Conservation (phyloP, 257 asterid species). For the Voacanga thouarsii region DNA sequence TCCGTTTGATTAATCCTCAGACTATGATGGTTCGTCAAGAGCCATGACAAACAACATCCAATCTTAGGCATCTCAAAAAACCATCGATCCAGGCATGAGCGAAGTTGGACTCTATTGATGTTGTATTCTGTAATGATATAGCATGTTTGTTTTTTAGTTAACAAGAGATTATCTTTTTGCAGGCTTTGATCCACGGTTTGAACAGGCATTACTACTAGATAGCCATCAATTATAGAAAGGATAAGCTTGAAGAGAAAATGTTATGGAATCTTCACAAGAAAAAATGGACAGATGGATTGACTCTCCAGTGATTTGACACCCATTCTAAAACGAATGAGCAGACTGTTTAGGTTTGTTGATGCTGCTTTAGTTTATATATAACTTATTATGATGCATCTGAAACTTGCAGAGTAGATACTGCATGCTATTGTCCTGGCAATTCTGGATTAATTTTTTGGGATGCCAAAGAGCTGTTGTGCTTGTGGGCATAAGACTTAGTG, state of each 20-base stretch:
- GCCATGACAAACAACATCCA: constrained; percentile 96
- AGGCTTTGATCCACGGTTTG: constrained; percentile 94
- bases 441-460: neutral
- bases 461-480: neutral
- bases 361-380: neutral
- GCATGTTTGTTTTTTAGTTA: neutral
- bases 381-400: neutral
- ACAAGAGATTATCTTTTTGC: constrained; percentile 12
- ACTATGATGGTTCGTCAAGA: constrained; percentile 99
- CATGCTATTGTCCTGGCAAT: no score
- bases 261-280: constrained; percentile 90
- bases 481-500: neutral
- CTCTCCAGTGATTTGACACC: constrained; percentile 80
- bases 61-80: constrained; percentile 89
- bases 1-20: constrained; percentile 90
- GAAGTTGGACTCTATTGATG: neutral
- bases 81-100: constrained; percentile 81
- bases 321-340: constrained; percentile 96
- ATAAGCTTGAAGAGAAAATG: constrained; percentile 98
- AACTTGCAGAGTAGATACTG: neutral
- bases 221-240: constrained; percentile 87
- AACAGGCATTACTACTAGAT: constrained; percentile 93
- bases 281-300: constrained; percentile 91
- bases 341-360: constrained; percentile 62
- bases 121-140: neutral